phyloP scores from a whole-genome alignment of 352 stramenopile genomes.

The Globisporangium nagaii region DNA sequence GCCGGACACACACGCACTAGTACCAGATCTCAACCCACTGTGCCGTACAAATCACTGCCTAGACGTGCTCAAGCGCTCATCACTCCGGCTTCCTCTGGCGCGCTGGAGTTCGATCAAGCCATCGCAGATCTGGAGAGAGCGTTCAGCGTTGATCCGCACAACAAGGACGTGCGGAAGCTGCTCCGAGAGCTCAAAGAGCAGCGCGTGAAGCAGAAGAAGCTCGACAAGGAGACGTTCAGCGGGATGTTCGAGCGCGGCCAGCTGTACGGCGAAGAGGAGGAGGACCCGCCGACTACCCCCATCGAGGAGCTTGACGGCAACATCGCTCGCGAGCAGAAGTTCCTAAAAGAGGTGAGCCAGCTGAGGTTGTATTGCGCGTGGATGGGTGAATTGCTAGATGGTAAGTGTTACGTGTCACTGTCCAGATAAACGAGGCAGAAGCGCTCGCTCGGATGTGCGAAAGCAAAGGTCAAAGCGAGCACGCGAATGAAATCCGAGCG shows the following conservation, averaged over 20 bases:
- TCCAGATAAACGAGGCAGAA: slow-evolving; percentile 61
- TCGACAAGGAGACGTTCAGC: slow-evolving; percentile 75
- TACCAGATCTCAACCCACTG: too few species aligned
- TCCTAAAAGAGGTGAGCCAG: slow-evolving; percentile 40
- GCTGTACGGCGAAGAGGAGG: slow-evolving; percentile 39
- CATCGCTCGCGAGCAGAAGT: slow-evolving; percentile 34
- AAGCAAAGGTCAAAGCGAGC: slow-evolving; percentile 48
- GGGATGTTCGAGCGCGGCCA: slow-evolving; percentile 77
- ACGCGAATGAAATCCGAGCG: slow-evolving; percentile 56
- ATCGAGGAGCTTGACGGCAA: slow-evolving; percentile 17
- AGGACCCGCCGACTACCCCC: background rate
- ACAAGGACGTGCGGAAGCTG: slow-evolving; percentile 58
- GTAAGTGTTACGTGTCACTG: too few species aligned
- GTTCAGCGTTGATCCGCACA: slow-evolving; percentile 47
- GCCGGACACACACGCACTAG: too few species aligned
- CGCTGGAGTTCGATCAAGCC: slow-evolving; percentile 70
- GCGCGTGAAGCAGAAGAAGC: slow-evolving; percentile 45
- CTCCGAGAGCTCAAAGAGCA: slow-evolving; percentile 69
- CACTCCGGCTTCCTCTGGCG: slow-evolving; percentile 65
- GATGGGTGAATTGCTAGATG: too few species aligned
- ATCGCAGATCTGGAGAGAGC: slow-evolving; percentile 70
- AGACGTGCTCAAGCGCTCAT: slow-evolving; percentile 72
- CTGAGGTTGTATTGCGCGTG: too few species aligned
- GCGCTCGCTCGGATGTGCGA: slow-evolving; percentile 61
- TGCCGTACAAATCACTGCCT: background rate